These are phyloP conservation scores for Botryotinia calthae DNA, from an alignment of 2,329 filamentous ascomycete species.

Conservation along the genomic window DNA sequence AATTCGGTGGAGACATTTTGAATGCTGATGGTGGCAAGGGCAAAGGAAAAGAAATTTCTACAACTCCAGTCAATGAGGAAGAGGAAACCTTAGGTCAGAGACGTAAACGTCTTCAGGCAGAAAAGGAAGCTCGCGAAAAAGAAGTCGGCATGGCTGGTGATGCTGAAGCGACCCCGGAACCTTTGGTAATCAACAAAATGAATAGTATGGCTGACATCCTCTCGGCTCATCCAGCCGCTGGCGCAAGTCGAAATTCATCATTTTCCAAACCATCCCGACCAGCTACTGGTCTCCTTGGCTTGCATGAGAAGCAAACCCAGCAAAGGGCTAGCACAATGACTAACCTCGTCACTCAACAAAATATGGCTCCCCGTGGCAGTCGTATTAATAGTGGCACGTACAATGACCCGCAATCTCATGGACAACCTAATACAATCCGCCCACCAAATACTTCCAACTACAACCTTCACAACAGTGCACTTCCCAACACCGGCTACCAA, in stretches of 20 bases:
- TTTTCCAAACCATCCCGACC: slow-evolving; percentile 29
- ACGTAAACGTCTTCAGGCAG: slow-evolving; percentile 68
- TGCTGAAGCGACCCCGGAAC: slow-evolving; percentile 17
- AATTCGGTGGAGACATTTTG: slow-evolving; percentile 52
- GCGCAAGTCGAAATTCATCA: slow-evolving; percentile 24
- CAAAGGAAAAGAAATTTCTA: slow-evolving; percentile 37
- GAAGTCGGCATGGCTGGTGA: slow-evolving; percentile 45
- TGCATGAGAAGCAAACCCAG: slow-evolving; percentile 35
- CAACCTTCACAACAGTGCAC: slow-evolving; percentile 21
- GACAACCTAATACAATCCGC: slow-evolving; percentile 26
- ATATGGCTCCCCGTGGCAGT: slow-evolving; percentile 18
- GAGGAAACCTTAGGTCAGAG: slow-evolving; percentile 80
- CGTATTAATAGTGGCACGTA: slow-evolving; percentile 29
- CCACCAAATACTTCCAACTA: slow-evolving; percentile 22
- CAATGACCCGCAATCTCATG: slow-evolving; percentile 26
- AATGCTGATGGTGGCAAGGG: slow-evolving; percentile 34
- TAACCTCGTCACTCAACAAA: slow-evolving; percentile 28
- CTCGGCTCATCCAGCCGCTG: slow-evolving; percentile 49
- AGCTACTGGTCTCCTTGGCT: slow-evolving; percentile 33
- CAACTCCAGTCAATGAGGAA: slow-evolving; percentile 48
- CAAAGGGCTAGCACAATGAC: slow-evolving; percentile 33
- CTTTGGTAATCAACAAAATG: slow-evolving; percentile 38
- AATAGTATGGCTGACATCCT: slow-evolving; percentile 47
- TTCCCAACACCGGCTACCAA: slow-evolving; percentile 18
- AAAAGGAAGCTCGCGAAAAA: slow-evolving; percentile 60